Base-by-base conservation (phyloP, 2,329 filamentous ascomycete genomes). In the Paracoccidioides brasiliensis region DNA sequence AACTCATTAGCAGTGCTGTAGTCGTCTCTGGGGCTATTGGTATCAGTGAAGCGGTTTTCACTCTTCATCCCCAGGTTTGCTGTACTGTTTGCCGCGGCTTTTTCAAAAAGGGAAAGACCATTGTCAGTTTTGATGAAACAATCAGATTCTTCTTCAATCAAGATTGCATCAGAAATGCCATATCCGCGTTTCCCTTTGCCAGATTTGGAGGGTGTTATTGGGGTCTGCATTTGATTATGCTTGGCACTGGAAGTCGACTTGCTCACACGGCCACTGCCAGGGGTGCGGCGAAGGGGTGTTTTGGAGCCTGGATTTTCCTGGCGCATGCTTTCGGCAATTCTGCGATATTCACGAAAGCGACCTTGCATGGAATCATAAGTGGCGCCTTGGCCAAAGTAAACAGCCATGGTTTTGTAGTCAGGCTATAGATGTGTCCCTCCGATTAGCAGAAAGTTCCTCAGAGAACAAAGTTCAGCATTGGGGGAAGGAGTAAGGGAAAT, bases 301-400 rank as follows among this genome's bases (percentile, higher is more conserved):
- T 56, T 45, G 3, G 56, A 55, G n/a, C 56, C 54, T 1, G 64
- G 41, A 10, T 45, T 62, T 5, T 68, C 66, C 4, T 62, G 63
- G 43, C 65, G 64, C 12, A 77, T 65, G 0, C 59, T 58, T 0
- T 65, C 63, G 0, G 76, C 74, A 0, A 65, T 51, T 50, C 71
- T 70, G 50, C 76, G 77, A 57, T 71, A 72, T 48, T 67, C 69
- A 45, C 74, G 72, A 40, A 79, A 71, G 2, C 69, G 70, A 45
- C 69, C 69, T 57, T 79, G 72, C 30, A 80, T 70, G 0, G 76
- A 66, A 57, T 78, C 68, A 64, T 76, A 77, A 0, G 73, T 78
- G 0, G 74, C 73, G 0, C 70, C 72, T 6, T 69, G 60, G 0
- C 74, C 75, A 59, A 74, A 79, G 53, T 74, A 64, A 2, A 63